Conservation (phyloP, 2,329 filamentous ascomycete genomes). For the Anthostomella pinea region DNA sequence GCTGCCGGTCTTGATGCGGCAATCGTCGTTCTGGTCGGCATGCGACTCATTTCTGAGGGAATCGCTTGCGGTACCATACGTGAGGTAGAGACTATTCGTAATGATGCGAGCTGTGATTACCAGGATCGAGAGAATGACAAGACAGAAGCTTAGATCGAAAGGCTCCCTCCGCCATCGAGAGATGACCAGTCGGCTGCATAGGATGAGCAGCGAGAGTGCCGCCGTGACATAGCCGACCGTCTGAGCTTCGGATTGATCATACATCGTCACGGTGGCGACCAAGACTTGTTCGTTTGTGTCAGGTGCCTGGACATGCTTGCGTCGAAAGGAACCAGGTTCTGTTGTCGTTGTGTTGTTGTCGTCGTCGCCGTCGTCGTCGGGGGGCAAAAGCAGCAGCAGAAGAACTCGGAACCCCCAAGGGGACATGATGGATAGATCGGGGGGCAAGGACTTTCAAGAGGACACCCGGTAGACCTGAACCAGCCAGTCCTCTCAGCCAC, state of each 20-base stretch:
- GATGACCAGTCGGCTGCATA: constrained; percentile 20
- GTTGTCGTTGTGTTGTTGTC: too few species aligned
- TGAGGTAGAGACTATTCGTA: constrained; percentile 21
- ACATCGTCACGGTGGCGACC: too few species aligned
- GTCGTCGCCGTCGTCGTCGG: too few species aligned
- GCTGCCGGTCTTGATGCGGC: constrained; percentile 18
- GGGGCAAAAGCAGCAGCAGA: too few species aligned
- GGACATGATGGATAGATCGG: too few species aligned
- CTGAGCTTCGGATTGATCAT: constrained; percentile 15
- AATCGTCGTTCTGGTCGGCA: constrained; percentile 9
- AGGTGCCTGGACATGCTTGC: constrained; percentile 3
- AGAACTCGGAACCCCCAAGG: too few species aligned
- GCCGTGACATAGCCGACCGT: constrained; percentile 21
- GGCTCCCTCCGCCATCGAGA: constrained; percentile 24
- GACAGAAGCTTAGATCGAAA: constrained; percentile 24
- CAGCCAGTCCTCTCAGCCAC: too few species aligned
- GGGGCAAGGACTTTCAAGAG: too few species aligned
- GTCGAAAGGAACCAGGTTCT: constrained; percentile 7
- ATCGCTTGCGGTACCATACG: constrained; percentile 23
- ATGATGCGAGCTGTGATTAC: constrained; percentile 20
- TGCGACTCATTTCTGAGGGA: constrained; percentile 11
- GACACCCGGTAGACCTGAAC: too few species aligned
- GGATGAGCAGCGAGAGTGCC: constrained; percentile 22
- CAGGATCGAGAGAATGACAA: constrained; percentile 23
- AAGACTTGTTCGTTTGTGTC: too few species aligned